Evolutionary conservation across 345 rosid species (phyloP).

Genomic region (Mercurialis annua): DNA sequence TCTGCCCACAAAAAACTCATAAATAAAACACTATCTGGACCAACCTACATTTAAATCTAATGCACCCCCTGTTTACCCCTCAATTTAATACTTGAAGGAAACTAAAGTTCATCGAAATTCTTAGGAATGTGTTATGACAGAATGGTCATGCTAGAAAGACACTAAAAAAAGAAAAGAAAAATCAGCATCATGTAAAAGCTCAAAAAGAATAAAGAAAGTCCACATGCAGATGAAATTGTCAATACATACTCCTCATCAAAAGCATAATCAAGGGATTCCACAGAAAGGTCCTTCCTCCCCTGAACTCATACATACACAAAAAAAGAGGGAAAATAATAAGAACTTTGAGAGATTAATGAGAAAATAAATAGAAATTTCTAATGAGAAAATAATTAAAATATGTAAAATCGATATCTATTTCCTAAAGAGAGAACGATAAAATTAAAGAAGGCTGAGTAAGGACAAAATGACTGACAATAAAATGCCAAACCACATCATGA

Average conservation of each 20-base stretch:
- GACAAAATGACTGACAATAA: constrained; percentile 11
- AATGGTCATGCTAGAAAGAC: neutral
- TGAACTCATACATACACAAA: constrained; percentile 27
- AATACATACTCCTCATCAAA: constrained; percentile 69
- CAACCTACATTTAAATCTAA: neutral
- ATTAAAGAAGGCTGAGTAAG: neutral
- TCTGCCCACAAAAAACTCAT: neutral
- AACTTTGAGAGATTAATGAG: neutral
- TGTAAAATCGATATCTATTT: neutral
- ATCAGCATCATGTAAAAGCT: neutral
- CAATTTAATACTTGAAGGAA: neutral
- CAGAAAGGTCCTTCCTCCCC: constrained; percentile 78
- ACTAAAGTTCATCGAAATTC: neutral
- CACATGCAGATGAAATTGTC: constrained; percentile 16
- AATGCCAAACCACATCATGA: constrained; percentile 6
- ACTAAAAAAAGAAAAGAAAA: neutral
- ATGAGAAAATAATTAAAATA: constrained; percentile 1
- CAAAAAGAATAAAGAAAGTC: constrained; percentile 12
- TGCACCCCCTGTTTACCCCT: neutral
- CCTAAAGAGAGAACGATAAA: constrained; percentile 4
- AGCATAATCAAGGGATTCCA: constrained; percentile 64
- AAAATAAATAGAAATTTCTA: neutral
- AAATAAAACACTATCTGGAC: neutral
- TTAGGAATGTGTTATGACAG: neutral
- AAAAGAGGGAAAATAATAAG: neutral